Base-by-base conservation (phyloP, 306 rosid genomes). In the Sophora flavescens region DNA sequence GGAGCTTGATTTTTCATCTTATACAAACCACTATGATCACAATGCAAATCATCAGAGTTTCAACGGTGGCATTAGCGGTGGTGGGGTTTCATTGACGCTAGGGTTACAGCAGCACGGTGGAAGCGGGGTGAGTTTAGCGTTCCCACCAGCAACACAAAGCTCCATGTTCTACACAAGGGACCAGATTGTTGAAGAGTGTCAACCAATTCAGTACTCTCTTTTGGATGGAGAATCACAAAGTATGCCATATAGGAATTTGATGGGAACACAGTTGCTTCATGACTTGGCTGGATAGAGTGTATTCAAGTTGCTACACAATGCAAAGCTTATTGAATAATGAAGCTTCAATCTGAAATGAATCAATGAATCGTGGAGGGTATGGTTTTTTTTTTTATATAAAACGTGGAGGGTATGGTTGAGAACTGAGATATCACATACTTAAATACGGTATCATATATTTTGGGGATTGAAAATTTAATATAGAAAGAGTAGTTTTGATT, bases 91-190 rank as follows among this genome's bases (percentile, higher is more conserved):
- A 1, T 81, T 93, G 89, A 93, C 98, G 7, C 80, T 93, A 84
- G 98, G 98, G 89, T 84, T 93, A 75, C 96, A 93, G 42, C 98
- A 91, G 30, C 96, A 91, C 28, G 97, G 86, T 5, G 88, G 85
- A 8, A 85, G 36, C 11, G 90, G 91, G 16, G 95, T 85, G 84
- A 88, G 88, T 75, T 72, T 89, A 12, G 95, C 95, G 6, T 88
- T 89, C 74, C 80, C 93, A 0, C 42, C 91, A 2, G 70, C 86
- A 1, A 63, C 88, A 1, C 89, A 86, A 58, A 70, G 69, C 57
- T 86, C 91, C 28, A 65, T 89, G 36, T 92, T 85, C 48, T 92
- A 80, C 77, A 38, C 84, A 22, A 89, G 97, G 72, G 93, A 83
- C 17, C 90, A 85, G 14, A 86, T 86, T 14, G 88, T 81, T 14